phyloP scores from a whole-genome alignment of 1,284 basidiomycete genomes.

The Sphagnurus paluster region DNA sequence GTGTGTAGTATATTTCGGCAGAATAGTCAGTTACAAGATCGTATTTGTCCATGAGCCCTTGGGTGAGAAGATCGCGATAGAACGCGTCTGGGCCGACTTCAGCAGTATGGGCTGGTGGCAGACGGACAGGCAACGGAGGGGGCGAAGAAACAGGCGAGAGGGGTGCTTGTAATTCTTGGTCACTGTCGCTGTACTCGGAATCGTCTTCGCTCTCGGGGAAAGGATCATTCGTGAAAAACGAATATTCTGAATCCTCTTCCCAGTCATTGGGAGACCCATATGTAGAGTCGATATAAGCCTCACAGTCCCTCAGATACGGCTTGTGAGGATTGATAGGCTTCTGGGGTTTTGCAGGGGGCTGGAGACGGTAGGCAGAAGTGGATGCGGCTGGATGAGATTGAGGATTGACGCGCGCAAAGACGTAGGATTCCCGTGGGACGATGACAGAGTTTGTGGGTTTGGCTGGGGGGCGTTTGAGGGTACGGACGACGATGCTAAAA shows the following conservation, averaged over 20 bases:
- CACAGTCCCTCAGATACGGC: too few species aligned
- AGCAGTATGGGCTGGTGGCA: background rate
- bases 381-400: background rate
- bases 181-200: too few species aligned
- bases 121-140: background rate
- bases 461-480: constrained; percentile 24
- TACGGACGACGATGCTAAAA: constrained; percentile 32
- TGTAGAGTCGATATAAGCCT: too few species aligned
- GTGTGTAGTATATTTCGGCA: constrained; percentile 16
- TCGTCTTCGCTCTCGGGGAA: too few species aligned
- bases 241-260: too few species aligned
- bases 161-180: too few species aligned
- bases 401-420: constrained; percentile 15
- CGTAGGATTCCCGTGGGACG: constrained; percentile 23
- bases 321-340: too few species aligned
- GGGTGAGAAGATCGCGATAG: constrained; percentile 2
- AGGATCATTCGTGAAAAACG: too few species aligned
- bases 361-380: background rate
- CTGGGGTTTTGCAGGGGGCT: background rate
- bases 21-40: constrained; percentile 15
- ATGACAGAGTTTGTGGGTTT: constrained; percentile 6
- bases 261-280: too few species aligned
- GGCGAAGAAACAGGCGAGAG: background rate
- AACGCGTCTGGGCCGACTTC: constrained; percentile 11
- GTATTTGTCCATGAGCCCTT: constrained; percentile 1